Evolutionary conservation across 306 rosid genomes (phyloP), one percentile per base, ranked within the genome.

Genomic region (Ormosia semicastrata): DNA sequence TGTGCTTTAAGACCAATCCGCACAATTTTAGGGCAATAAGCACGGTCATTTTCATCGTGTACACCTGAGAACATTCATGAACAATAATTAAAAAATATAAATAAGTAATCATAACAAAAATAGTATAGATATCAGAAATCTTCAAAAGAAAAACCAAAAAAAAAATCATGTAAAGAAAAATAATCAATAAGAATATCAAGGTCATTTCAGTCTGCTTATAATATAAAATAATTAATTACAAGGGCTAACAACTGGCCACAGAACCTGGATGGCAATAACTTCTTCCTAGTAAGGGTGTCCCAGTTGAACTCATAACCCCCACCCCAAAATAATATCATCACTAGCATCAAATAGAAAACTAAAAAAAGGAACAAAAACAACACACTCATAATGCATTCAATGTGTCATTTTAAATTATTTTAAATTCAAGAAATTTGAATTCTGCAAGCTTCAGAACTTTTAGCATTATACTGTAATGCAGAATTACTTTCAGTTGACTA

Each of bases 1-100:
- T 95, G 99, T 60, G 91, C 89, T 83, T 86, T 91, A 15, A 95
- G 90, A 87, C 99, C 99, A 78, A 95, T 90, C 72, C 99, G 88
- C 67, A 95, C 98, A 87, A 91, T 81, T 78, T 95, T 95, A 41
- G 99, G 99, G 78, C 83, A 87, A 84, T 95, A 95, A 15, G 88
- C 5, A 75, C 78, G 93, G 79, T 88, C 87, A 90, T 79, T 88
- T 90, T 95, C 99, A 89, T 95, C 98, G n/a, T 87, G 99, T 39
- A 93, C 84, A 49, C 99, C 99, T 95, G 87, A 70, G 46, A 66
- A 83, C 41, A 81, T 87, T 72, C 71, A 8, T 57, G 75, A 59
- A 53, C 47, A 78, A 70, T 39, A 76, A 49, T 57, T 68, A 43
- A 72, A 82, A 80, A 47, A 44, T 71, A 43, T 32, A 50, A 24